phyloP scores from a whole-genome alignment of 2,329 filamentous ascomycete genomes.

The Passalora sequoiae region DNA sequence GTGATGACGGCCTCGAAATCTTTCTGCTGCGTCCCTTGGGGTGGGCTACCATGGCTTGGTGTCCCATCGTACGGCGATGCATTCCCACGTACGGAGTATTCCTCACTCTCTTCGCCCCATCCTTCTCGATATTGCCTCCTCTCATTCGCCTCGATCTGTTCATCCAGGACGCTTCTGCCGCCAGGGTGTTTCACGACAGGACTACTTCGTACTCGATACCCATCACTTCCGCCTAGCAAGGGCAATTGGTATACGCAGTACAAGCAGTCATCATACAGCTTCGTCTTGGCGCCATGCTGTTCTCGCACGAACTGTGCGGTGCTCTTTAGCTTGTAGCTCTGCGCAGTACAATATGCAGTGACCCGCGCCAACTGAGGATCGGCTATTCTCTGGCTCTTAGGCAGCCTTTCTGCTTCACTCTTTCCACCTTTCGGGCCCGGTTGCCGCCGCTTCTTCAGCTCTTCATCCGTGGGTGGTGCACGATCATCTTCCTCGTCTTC shows the following conservation, averaged over 20 bases:
- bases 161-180: constrained; percentile 84
- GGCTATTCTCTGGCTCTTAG: constrained; percentile 80
- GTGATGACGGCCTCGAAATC: constrained; percentile 8
- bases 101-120: constrained; percentile 78
- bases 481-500: constrained; percentile 55
- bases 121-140: constrained; percentile 83
- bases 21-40: constrained; percentile 9
- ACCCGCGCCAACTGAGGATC: constrained; percentile 69
- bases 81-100: constrained; percentile 39
- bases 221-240: constrained; percentile 75
- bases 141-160: constrained; percentile 94
- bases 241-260: constrained; percentile 95
- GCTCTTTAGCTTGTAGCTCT: constrained; percentile 82
- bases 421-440: constrained; percentile 62
- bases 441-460: constrained; percentile 60
- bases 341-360: constrained; percentile 93
- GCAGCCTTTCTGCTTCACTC: constrained; percentile 87
- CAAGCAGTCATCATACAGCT: constrained; percentile 94
- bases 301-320: constrained; percentile 86
- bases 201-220: constrained; percentile 82
- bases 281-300: constrained; percentile 84
- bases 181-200: constrained; percentile 89
- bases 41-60: constrained; percentile 7
- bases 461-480: constrained; percentile 59
- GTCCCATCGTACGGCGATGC: constrained; percentile 16